Conservation (phyloP, 345 rosid species). For the Euphorbia lathyris region DNA sequence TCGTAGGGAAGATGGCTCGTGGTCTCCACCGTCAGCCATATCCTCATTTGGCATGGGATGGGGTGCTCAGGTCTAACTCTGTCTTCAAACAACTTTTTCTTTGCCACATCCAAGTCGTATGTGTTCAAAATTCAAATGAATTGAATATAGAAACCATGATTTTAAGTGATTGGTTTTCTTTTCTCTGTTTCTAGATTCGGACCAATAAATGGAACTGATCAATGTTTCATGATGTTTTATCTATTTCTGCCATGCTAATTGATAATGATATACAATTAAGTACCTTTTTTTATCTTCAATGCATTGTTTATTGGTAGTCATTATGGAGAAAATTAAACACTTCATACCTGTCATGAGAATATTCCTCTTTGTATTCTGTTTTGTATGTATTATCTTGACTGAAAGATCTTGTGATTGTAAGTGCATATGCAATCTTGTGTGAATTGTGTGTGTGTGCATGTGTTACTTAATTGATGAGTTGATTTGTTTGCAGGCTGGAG, state of each 20-base stretch:
- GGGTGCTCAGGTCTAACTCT: slow-evolving; percentile 84
- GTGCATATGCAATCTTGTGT: neutral
- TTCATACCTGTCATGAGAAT: neutral
- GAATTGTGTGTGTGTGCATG: too few species aligned
- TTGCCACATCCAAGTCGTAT: neutral
- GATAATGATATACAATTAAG: neutral
- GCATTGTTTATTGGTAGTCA: neutral
- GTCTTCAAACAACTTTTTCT: neutral
- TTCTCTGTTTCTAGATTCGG: neutral
- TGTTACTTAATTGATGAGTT: neutral
- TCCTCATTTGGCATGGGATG: slow-evolving; percentile 92
- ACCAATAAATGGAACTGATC: neutral
- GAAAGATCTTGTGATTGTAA: neutral
- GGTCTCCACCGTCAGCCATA: slow-evolving; percentile 98
- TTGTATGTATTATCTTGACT: neutral
- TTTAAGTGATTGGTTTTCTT: neutral
- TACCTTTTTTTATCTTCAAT: neutral
- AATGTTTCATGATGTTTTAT: neutral
- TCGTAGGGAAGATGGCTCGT: slow-evolving; percentile 84
- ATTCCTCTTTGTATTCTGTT: neutral
- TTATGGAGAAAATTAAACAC: neutral
- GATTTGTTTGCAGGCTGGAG: slow-evolving; percentile 71
- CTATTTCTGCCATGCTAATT: neutral
- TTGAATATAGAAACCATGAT: neutral
- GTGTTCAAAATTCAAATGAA: neutral